Conservation (phyloP, 768 basidiomycete genomes). For the Xerocomus spinulosus region DNA sequence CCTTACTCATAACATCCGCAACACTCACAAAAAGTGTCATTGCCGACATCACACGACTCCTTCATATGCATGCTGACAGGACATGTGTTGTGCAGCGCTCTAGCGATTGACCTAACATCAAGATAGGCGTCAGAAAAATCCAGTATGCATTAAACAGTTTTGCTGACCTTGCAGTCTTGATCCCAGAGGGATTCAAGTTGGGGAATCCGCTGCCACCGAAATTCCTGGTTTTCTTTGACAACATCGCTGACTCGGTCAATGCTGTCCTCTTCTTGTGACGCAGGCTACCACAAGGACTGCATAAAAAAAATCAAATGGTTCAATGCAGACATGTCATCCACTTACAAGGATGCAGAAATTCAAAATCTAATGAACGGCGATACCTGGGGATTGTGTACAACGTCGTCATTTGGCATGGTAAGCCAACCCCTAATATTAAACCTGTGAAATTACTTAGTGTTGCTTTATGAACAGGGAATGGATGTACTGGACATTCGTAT, state of each 20-base stretch:
- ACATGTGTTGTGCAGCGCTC: not conserved
- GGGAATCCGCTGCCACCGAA: not conserved
- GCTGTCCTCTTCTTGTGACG: not conserved
- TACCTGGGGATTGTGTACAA: slow-evolving; percentile 8
- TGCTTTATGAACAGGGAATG: too few species aligned
- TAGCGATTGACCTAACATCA: not conserved
- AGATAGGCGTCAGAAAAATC: not conserved
- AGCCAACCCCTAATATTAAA: too few species aligned
- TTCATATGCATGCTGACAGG: slow-evolving; percentile 3
- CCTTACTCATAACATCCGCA: slow-evolving; percentile 28
- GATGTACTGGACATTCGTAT: slow-evolving; percentile 32
- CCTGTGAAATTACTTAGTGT: too few species aligned
- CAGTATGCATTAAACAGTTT: not conserved
- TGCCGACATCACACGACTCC: slow-evolving; percentile 14
- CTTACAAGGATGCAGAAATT: slow-evolving; percentile 14
- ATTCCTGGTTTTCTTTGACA: not conserved
- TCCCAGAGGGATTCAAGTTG: not conserved
- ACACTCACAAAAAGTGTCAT: slow-evolving; percentile 29
- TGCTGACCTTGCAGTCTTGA: not conserved
- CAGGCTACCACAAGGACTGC: not conserved
- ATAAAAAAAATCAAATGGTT: not conserved
- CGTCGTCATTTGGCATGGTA: slow-evolving; percentile 38
- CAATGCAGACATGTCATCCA: slow-evolving; percentile 6
- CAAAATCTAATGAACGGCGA: slow-evolving; percentile 5
- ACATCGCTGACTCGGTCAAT: not conserved